These are phyloP conservation scores for Hypericum perforatum DNA, from an alignment of 345 rosid species.

Conservation along the genomic window DNA sequence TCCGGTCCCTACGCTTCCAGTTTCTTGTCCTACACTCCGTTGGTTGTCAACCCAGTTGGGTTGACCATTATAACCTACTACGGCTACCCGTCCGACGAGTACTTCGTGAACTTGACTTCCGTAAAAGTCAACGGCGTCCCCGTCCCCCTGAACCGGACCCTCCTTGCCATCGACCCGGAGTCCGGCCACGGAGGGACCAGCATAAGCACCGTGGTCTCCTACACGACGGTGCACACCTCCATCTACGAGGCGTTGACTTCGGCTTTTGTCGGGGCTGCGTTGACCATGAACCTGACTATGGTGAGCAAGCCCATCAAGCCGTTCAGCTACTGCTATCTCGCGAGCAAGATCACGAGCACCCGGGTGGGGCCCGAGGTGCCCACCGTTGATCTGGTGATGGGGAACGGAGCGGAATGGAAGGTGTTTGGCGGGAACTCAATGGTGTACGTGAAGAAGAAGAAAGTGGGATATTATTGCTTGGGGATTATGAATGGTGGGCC, in stretches of 20 bases:
- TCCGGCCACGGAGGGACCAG: slow-evolving; percentile 11
- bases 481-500: slow-evolving; percentile 24
- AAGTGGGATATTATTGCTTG: slow-evolving; percentile 29
- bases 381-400: slow-evolving; percentile 19
- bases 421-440: slow-evolving; percentile 25
- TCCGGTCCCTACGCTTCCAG: background rate
- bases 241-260: slow-evolving; percentile 8
- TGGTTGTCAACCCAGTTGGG: slow-evolving; percentile 1
- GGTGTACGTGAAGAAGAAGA: slow-evolving; percentile 17
- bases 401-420: slow-evolving; percentile 24
- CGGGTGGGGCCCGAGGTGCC: slow-evolving; percentile 19
- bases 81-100: background rate
- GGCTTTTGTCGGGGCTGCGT: slow-evolving; percentile 9
- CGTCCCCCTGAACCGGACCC: too few species aligned
- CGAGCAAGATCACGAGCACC: slow-evolving; percentile 4
- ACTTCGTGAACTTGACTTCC: slow-evolving; percentile 2
- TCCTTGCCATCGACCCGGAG: background rate
- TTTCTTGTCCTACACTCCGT: slow-evolving; percentile 9
- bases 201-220: slow-evolving; percentile 11
- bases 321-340: slow-evolving; percentile 23
- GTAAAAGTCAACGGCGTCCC: background rate
- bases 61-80: too few species aligned
- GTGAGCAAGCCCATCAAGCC: slow-evolving; percentile 19
- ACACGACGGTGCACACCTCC: slow-evolving; percentile 9
- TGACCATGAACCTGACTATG: slow-evolving; percentile 11